Evolutionary conservation across 768 basidiomycete species (phyloP).

Genomic region (Phanerodontia chrysosporium): DNA sequence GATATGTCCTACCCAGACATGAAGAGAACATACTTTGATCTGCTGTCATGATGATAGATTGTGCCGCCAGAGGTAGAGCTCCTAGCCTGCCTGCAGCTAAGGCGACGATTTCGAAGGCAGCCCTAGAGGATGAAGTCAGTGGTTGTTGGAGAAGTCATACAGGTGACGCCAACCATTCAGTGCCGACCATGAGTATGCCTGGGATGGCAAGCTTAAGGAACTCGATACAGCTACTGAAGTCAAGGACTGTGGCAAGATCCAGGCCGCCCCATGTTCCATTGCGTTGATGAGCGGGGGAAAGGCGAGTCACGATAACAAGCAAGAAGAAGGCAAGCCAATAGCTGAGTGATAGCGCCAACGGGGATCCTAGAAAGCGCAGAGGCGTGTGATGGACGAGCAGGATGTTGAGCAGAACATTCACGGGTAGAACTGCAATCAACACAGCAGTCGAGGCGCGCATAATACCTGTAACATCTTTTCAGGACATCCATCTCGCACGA

Average conservation of each 20-base stretch:
- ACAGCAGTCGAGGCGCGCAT: slow-evolving; percentile 69
- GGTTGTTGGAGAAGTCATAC: neutral
- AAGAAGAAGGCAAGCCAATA: slow-evolving; percentile 66
- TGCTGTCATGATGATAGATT: slow-evolving; percentile 76
- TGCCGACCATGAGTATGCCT: slow-evolving; percentile 75
- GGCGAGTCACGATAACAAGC: slow-evolving; percentile 44
- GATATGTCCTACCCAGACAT: neutral
- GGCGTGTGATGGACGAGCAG: slow-evolving; percentile 58
- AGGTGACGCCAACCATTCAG: slow-evolving; percentile 57
- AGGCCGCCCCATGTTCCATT: slow-evolving; percentile 67
- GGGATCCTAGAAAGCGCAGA: slow-evolving; percentile 62
- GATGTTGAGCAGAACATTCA: slow-evolving; percentile 61
- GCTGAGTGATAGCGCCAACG: slow-evolving; percentile 61
- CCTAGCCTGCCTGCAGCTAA: slow-evolving; percentile 72
- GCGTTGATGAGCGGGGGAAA: slow-evolving; percentile 47
- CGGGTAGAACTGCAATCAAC: slow-evolving; percentile 56
- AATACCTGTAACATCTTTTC: slow-evolving; percentile 46
- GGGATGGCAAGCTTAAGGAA: slow-evolving; percentile 72
- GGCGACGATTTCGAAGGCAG: slow-evolving; percentile 79
- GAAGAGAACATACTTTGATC: slow-evolving; percentile 53
- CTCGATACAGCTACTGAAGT: slow-evolving; percentile 42
- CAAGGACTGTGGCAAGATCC: slow-evolving; percentile 40
- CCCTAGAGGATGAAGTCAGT: slow-evolving; percentile 38
- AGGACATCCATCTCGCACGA: neutral
- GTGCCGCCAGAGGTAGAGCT: slow-evolving; percentile 62